phyloP scores from a whole-genome alignment of 1,284 basidiomycete genomes.

The Heliocybe sulcata region DNA sequence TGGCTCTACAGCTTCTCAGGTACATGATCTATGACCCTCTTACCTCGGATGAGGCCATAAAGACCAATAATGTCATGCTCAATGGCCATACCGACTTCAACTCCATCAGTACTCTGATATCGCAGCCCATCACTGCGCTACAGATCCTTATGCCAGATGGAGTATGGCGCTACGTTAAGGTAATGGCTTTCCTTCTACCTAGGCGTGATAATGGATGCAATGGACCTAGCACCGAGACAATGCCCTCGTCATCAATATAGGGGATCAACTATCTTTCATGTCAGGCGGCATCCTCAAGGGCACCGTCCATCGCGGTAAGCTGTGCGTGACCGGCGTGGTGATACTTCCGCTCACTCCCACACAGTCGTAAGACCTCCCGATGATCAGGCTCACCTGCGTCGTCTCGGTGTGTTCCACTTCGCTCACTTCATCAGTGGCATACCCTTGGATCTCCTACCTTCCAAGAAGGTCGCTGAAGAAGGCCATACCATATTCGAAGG shows the following conservation, averaged over 20 bases:
- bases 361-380: conserved; percentile 31
- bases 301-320: conserved; percentile 33
- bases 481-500: conserved; percentile 23
- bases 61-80: conserved; percentile 32
- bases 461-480: conserved; percentile 22
- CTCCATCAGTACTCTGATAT: conserved; percentile 29
- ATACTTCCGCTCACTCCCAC: neutral
- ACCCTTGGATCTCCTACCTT: conserved; percentile 20
- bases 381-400: conserved; percentile 31
- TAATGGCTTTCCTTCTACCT: conserved; percentile 12
- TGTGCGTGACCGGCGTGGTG: neutral
- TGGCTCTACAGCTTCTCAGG: conserved; percentile 25
- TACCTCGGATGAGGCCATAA: conserved; percentile 24
- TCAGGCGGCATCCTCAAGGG: conserved; percentile 35
- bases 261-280: conserved; percentile 37
- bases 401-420: conserved; percentile 39
- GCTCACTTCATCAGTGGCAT: conserved; percentile 24
- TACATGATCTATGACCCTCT: conserved; percentile 40
- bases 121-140: conserved; percentile 40
- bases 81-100: conserved; percentile 21
- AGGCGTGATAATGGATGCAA: neutral
- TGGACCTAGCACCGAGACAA: conserved; percentile 20
- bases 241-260: conserved; percentile 37
- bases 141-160: conserved; percentile 39
- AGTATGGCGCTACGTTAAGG: conserved; percentile 38